Evolutionary conservation across 2,329 filamentous ascomycete species (phyloP).

Genomic region (Claviceps monticola): DNA sequence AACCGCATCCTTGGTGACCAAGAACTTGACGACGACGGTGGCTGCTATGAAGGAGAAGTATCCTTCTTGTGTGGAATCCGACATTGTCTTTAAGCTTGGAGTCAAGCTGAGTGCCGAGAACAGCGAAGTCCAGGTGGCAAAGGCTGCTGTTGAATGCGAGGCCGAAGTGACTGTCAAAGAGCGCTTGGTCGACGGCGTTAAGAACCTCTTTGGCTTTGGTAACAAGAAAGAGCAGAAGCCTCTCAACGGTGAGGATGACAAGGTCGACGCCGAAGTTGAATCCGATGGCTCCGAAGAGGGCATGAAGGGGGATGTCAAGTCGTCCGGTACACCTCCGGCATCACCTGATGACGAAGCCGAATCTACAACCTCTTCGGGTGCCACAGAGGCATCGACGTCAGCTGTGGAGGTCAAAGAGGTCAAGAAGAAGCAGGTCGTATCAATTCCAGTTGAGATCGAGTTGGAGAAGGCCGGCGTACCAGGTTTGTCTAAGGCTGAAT

Average conservation of each 20-base stretch:
- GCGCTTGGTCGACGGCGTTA: constrained; percentile 81
- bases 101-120: constrained; percentile 58
- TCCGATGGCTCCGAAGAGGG: constrained; percentile 22
- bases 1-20: constrained; percentile 55
- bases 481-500: constrained; percentile 32
- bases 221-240: constrained; percentile 69
- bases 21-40: constrained; percentile 78
- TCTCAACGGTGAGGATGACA: constrained; percentile 50
- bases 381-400: constrained; percentile 31
- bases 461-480: constrained; percentile 37
- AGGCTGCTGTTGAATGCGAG: constrained; percentile 74
- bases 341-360: constrained; percentile 8
- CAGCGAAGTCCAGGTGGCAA: constrained; percentile 66
- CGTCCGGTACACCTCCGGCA: constrained; percentile 9
- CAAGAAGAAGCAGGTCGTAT: constrained; percentile 46
- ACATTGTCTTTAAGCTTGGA: constrained; percentile 68
- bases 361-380: constrained; percentile 15
- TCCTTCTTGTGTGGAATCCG: constrained; percentile 54
- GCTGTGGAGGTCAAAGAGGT: constrained; percentile 33
- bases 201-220: constrained; percentile 90
- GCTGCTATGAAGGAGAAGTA: constrained; percentile 63
- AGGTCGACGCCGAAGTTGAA: constrained; percentile 19
- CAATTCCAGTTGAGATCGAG: constrained; percentile 36
- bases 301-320: constrained; percentile 27
- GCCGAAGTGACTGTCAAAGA: constrained; percentile 60